phyloP scores from a whole-genome alignment of 441 rosid species.

The Adansonia rubrostipa region DNA sequence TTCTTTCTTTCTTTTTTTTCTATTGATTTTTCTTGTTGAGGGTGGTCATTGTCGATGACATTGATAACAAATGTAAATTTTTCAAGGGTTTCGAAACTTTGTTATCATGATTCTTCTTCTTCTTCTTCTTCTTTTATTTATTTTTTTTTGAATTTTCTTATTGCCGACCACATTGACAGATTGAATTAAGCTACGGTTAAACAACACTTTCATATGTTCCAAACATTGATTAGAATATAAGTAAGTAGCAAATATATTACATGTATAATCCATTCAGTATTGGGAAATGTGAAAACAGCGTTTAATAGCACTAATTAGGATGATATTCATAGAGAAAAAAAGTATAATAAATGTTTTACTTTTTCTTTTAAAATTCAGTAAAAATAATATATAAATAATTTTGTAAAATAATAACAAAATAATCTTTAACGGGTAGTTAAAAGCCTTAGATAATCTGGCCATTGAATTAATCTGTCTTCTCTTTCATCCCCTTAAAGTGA shows the following conservation, averaged over 20 bases:
- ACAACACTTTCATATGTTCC: not conserved
- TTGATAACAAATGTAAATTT: slow-evolving; percentile 9
- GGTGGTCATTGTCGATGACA: not conserved
- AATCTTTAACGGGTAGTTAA: too few species aligned
- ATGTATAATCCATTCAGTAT: not conserved
- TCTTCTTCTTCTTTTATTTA: not conserved
- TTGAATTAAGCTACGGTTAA: not conserved
- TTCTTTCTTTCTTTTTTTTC: not conserved
- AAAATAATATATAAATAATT: too few species aligned
- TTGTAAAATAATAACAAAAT: too few species aligned
- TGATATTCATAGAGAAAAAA: too few species aligned
- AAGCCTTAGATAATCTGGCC: too few species aligned
- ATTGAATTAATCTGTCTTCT: not conserved
- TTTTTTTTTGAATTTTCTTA: not conserved
- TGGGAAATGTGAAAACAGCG: too few species aligned
- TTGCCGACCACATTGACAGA: not conserved
- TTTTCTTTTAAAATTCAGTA: too few species aligned
- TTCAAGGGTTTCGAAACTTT: not conserved
- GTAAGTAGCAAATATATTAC: not conserved
- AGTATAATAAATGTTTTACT: too few species aligned
- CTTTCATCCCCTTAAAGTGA: not conserved
- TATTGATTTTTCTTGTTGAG: not conserved
- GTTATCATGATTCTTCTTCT: not conserved
- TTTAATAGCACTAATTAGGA: too few species aligned
- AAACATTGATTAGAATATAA: not conserved